Evolutionary conservation across 2,329 filamentous ascomycete genomes (phyloP), one percentile per base, ranked within the genome.

Genomic region (Sordariomycetes sp.): DNA sequence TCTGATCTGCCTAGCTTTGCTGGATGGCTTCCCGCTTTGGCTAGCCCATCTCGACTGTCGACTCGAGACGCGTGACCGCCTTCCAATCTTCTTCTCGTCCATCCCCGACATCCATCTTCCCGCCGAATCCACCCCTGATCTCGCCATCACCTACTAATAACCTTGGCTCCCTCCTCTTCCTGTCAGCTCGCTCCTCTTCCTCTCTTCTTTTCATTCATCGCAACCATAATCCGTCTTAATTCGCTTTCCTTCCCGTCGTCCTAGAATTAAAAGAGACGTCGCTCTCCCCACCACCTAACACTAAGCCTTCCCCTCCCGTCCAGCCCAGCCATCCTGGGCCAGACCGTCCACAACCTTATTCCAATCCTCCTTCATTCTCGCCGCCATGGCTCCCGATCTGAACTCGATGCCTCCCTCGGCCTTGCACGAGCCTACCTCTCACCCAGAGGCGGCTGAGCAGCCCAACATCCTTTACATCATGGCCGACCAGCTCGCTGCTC

Each of bases 401-500:
- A 83, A 86, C 64, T 79, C 79, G 6, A 67, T 86, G 38, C 73
- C 76, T 27, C 60, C 66, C 24, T 79, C 75, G 20, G 65, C 65
- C 8, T 41, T 64, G 37, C 43, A 46, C 31, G 44, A 25, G 30
- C 45, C 33, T 30, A 21, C 43, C 18, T 35, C 37, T 36, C 39
- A 38, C n/a, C 38, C 45, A 20, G 44, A 39, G 15, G 29, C 38
- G 14, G 44, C 47, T 25, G 50, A 56, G 36, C 51, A 51, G 42
- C 60, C 61, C 41, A 66, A 66, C 44, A 64, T 66, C 28, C 49
- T 66, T 30, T 94, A 92, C 68, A 93, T 95, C 64, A 94, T 95
- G 87, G 88, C 88, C 35, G 88, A 95, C 61, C 88, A 95, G 65
- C 77, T 95, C 57, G 84, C 88, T 14, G 88, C 88, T 19, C 88